Conservation (phyloP, 2,329 filamentous ascomycete species). For the Chrysosporium keratinophilum region DNA sequence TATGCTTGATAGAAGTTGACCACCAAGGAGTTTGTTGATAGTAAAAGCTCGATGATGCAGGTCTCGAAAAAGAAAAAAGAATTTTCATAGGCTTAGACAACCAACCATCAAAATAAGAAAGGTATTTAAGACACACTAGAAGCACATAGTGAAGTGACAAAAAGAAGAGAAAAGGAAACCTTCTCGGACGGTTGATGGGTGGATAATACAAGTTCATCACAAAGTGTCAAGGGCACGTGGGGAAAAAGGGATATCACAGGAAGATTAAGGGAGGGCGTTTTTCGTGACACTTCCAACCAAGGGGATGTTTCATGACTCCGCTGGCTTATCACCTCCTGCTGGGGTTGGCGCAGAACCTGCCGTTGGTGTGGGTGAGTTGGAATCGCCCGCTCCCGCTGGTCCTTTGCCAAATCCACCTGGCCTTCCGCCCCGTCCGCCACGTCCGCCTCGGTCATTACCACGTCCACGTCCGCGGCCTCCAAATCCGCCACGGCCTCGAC, state of each 20-base stretch:
- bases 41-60: not conserved
- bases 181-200: not conserved
- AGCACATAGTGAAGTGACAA: constrained; percentile 2
- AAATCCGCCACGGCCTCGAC: constrained; percentile 51
- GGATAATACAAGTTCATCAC: constrained; percentile 10
- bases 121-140: constrained; percentile 12
- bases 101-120: not conserved
- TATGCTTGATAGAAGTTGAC: too few relatives aligned
- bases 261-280: not conserved
- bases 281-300: constrained; percentile 2
- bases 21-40: not conserved
- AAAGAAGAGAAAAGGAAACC: not conserved
- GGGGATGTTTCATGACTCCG: constrained; percentile 9
- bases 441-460: constrained; percentile 46
- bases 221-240: not conserved
- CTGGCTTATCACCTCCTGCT: constrained; percentile 9
- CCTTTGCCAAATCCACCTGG: constrained; percentile 37
- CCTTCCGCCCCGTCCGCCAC: constrained; percentile 49
- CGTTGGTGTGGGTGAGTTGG: constrained; percentile 11
- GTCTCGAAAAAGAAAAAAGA: not conserved
- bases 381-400: constrained; percentile 6
- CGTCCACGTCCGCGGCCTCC: constrained; percentile 47
- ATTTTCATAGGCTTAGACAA: constrained; percentile 1
- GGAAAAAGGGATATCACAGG: constrained; percentile 8
- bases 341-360: not conserved